A percentile compares a stretch with the other conserved stretches of the same genome.
Conservation (phyloP, 768 basidiomycete species). For the Multifurca ochricompacta region DNA sequence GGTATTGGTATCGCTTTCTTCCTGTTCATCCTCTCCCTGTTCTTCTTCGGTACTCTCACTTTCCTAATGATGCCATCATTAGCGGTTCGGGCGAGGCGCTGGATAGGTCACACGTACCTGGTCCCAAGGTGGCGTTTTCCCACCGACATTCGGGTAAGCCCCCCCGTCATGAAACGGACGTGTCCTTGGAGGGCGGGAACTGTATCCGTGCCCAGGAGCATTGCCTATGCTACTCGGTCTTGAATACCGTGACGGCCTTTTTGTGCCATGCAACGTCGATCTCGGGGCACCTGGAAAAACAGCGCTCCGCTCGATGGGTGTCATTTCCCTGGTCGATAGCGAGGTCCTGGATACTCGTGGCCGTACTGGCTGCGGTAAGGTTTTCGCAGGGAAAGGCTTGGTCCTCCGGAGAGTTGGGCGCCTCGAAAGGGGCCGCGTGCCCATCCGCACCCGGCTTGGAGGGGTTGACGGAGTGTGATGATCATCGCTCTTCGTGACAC, state of each 20-base stretch:
- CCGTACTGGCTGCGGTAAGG: not conserved
- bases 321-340: not conserved
- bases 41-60: not conserved
- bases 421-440: not conserved
- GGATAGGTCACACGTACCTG: not conserved
- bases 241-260: not conserved
- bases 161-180: not conserved
- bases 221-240: not conserved
- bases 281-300: not conserved
- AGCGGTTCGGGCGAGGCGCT: not conserved
- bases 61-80: not conserved
- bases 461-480: not conserved
- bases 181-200: not conserved
- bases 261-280: not conserved
- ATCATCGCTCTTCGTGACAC: not conserved
- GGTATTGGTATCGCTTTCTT: not conserved
- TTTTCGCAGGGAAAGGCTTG: not conserved
- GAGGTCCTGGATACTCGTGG: not conserved
- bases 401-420: slow-evolving; percentile 10
- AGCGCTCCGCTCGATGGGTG: not conserved
- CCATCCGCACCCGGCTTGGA: not conserved
- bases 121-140: not conserved
- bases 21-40: not conserved
- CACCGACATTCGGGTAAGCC: not conserved
- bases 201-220: not conserved